Percentiles rank a stretch among this genome's conserved stretches.
phyloP scores from a whole-genome alignment of 2,329 filamentous ascomycete genomes.

The Furcasterigmium furcatum region DNA sequence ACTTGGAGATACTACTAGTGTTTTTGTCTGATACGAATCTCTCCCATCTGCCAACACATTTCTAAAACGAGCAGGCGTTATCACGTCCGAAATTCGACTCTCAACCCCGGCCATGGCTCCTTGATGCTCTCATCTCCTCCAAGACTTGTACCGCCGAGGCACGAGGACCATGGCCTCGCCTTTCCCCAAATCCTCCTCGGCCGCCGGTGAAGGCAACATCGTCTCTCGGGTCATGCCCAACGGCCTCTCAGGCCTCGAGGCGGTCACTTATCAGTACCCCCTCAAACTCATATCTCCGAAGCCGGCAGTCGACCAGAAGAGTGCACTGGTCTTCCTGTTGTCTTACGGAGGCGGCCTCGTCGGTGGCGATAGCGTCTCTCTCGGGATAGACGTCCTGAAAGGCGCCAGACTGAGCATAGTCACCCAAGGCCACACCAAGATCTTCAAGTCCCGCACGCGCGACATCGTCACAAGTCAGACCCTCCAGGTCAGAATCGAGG shows the following conservation, averaged over 20 bases:
- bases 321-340: slow-evolving; percentile 81
- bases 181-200: slow-evolving; percentile 70
- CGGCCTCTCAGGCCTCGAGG: slow-evolving; percentile 66
- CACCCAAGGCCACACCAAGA: slow-evolving; percentile 84
- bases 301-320: slow-evolving; percentile 59
- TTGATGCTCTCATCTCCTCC: no score
- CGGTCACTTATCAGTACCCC: slow-evolving; percentile 86
- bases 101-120: no score
- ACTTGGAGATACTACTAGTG: no score
- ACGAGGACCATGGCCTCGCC: slow-evolving; percentile 56
- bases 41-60: no score
- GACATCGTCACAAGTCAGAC: slow-evolving; percentile 56
- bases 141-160: no score
- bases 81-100: no score
- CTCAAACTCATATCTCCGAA: slow-evolving; percentile 87
- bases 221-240: slow-evolving; percentile 71
- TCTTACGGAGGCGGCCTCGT: slow-evolving; percentile 95
- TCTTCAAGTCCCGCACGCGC: slow-evolving; percentile 74
- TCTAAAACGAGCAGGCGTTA: no score
- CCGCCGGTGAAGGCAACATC: slow-evolving; percentile 75
- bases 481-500: slow-evolving; percentile 46
- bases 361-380: slow-evolving; percentile 76
- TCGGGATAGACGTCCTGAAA: slow-evolving; percentile 63
- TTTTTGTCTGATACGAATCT: no score
- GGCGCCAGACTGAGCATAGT: slow-evolving; percentile 65